A percentile compares a stretch with the other conserved stretches of the same genome.
Conservation (phyloP, 768 basidiomycete genomes). For the Termitomyces sp. region DNA sequence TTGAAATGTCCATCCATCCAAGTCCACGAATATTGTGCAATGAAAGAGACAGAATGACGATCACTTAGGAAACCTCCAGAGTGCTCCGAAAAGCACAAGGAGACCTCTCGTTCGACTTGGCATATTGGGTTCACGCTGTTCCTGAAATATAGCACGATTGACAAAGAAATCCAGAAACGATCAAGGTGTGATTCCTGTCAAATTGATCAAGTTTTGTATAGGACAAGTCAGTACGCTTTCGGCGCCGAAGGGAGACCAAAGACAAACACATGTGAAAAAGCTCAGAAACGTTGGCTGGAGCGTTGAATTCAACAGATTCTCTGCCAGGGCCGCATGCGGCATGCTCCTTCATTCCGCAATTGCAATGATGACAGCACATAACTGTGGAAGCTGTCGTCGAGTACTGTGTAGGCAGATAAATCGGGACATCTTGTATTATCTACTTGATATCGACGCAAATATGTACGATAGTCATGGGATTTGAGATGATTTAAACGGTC, state of each 20-base stretch:
- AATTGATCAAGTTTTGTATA: neutral
- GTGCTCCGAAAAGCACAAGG: neutral
- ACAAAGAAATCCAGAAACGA: neutral
- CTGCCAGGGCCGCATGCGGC: constrained; percentile 20
- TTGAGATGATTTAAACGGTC: constrained; percentile 14
- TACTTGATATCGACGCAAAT: constrained; percentile 28
- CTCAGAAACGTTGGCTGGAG: constrained; percentile 16
- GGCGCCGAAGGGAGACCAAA: constrained; percentile 14
- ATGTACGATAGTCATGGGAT: constrained; percentile 20
- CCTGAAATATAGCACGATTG: neutral
- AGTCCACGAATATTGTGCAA: neutral
- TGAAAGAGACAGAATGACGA: neutral
- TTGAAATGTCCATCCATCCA: neutral
- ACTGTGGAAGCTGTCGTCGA: too few relatives aligned
- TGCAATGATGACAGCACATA: constrained; percentile 8
- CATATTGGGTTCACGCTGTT: too few relatives aligned
- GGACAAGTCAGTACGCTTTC: neutral
- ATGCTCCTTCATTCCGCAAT: constrained; percentile 22
- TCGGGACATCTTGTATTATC: neutral
- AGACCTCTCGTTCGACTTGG: neutral
- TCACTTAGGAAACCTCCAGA: neutral
- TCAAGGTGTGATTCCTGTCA: neutral
- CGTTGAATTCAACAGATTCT: constrained; percentile 20
- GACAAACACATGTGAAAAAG: constrained; percentile 13
- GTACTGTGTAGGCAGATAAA: constrained; percentile 21